phyloP scores from a whole-genome alignment of 495 filamentous ascomycete genomes.

The Podospora pseudocomata region DNA sequence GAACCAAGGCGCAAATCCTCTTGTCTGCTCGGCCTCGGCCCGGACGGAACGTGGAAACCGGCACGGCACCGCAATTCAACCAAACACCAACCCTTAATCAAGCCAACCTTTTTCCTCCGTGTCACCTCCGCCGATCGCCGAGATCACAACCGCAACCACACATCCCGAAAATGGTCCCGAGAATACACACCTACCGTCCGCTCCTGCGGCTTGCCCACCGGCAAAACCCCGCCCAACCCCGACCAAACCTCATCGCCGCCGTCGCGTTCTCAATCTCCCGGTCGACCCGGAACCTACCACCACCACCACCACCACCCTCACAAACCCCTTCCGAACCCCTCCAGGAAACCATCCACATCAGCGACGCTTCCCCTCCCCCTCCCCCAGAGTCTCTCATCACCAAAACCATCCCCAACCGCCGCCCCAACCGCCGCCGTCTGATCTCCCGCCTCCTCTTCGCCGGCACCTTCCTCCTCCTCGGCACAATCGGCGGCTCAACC shows the following conservation, averaged over 20 bases:
- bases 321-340: background rate
- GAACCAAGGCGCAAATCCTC: background rate
- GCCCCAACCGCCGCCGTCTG: background rate
- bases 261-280: background rate
- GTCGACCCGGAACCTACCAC: conserved; percentile 9
- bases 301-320: background rate
- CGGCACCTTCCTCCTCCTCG: conserved; percentile 38
- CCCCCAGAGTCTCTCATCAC: background rate
- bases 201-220: conserved; percentile 15
- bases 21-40: conserved; percentile 1
- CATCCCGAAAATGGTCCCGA: conserved; percentile 6
- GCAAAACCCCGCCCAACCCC: background rate
- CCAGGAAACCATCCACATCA: background rate
- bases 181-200: conserved; percentile 14
- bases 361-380: background rate
- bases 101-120: background rate
- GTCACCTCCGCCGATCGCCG: background rate
- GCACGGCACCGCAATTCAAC: background rate
- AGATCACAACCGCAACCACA: background rate
- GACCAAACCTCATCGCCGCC: background rate
- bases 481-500: conserved; percentile 32
- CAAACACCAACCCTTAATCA: background rate
- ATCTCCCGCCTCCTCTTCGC: conserved; percentile 24
- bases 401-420: background rate
- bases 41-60: background rate